Percentiles rank a stretch among this genome's conserved stretches.
These are phyloP conservation scores for Candida chauliodis DNA, from an alignment of 805 yeast species.

Conservation along the genomic window DNA sequence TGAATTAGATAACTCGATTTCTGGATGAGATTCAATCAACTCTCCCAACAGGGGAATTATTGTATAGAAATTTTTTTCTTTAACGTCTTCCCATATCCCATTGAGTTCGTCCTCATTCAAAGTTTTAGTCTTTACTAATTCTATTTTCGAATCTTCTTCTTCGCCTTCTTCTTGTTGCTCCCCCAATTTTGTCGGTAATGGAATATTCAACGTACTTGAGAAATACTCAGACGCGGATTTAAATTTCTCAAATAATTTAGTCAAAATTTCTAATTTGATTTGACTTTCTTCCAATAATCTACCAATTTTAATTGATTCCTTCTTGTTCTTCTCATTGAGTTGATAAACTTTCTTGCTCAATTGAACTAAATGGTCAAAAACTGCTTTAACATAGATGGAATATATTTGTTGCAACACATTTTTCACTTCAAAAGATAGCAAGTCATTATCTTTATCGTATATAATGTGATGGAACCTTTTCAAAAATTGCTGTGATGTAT, in stretches of 20 bases:
- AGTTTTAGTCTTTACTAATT: conserved; percentile 19
- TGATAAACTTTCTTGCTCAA: conserved; percentile 34
- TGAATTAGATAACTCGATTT: conserved; percentile 2
- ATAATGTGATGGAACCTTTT: conserved; percentile 41
- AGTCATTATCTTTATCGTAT: conserved; percentile 18
- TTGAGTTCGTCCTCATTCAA: conserved; percentile 22
- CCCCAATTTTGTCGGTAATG: conserved; percentile 13
- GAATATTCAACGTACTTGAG: conserved; percentile 34
- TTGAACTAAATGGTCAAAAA: conserved; percentile 32
- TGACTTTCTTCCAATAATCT: conserved; percentile 45
- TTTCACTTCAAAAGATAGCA: conserved; percentile 26
- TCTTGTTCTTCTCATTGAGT: conserved; percentile 40
- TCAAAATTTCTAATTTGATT: conserved; percentile 27
- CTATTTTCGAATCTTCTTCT: conserved; percentile 16
- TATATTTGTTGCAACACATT: conserved; percentile 33
- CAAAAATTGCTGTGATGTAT: conserved; percentile 46
- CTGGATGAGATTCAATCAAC: conserved; percentile 13
- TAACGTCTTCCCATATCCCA: conserved; percentile 61
- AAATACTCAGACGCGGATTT: conserved; percentile 39
- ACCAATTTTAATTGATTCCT: conserved; percentile 66
- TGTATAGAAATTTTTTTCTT: conserved; percentile 63
- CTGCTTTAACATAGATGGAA: conserved; percentile 40
- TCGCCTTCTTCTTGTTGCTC: conserved; percentile 3
- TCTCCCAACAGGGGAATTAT: conserved; percentile 43
- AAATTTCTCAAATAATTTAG: conserved; percentile 43